phyloP scores from a whole-genome alignment of 306 rosid species.

The Citrullus colocynthis region DNA sequence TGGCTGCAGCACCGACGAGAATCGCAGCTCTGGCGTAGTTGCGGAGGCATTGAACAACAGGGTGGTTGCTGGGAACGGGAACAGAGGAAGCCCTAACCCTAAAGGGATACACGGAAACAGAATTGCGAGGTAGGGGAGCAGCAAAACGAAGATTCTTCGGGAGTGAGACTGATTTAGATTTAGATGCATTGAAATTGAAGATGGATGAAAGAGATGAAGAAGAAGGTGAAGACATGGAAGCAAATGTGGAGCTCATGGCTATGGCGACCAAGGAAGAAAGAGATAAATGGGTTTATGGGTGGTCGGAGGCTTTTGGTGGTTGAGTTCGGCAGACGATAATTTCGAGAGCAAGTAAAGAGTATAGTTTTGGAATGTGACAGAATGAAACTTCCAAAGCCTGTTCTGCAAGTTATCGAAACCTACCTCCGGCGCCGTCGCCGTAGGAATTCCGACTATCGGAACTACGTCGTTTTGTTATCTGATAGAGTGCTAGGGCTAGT shows the following conservation, averaged over 20 bases:
- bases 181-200: conserved; percentile 14
- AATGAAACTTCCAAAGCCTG: not conserved
- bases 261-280: not conserved
- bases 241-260: conserved; percentile 40
- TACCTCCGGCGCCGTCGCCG: not conserved
- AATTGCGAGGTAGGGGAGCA: not conserved
- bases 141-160: conserved; percentile 11
- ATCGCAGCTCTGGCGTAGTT: conserved; percentile 45
- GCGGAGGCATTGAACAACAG: conserved; percentile 24
- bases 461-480: not conserved
- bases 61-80: conserved; percentile 8
- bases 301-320: not conserved
- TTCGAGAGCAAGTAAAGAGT: not conserved
- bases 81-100: conserved; percentile 22
- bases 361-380: not conserved
- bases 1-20: conserved; percentile 35
- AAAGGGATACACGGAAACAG: conserved; percentile 13
- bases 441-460: not conserved
- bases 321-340: not conserved
- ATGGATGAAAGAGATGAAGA: conserved; percentile 18
- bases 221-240: conserved; percentile 18
- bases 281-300: not conserved
- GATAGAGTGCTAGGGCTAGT: no score
- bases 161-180: conserved; percentile 9
- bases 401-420: not conserved